A percentile compares a stretch with the other conserved stretches of the same genome.
Evolutionary conservation across 306 rosid species (phyloP).

Genomic region (Dalbergia cochinchinensis): DNA sequence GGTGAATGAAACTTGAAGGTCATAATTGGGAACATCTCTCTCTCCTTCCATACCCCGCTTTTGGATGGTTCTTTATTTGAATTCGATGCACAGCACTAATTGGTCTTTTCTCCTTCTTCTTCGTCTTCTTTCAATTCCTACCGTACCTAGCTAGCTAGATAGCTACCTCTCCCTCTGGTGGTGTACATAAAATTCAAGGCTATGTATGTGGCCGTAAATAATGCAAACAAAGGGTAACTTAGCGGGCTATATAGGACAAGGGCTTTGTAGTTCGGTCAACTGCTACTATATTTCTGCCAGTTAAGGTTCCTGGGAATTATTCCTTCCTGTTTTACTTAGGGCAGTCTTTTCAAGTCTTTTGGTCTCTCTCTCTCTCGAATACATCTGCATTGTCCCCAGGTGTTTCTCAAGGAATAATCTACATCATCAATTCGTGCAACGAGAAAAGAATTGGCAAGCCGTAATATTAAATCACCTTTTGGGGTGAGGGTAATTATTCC

Average conservation of each 20-base stretch:
- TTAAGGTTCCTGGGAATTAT: conserved; percentile 51
- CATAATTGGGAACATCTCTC: conserved; percentile 61
- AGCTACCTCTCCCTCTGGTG: neutral
- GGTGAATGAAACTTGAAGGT: conserved; percentile 77
- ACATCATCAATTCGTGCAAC: conserved; percentile 21
- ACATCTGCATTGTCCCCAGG: conserved; percentile 53
- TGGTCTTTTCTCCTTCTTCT: neutral
- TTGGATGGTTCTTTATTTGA: neutral
- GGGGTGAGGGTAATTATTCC: too few relatives aligned
- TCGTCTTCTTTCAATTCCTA: conserved; percentile 17
- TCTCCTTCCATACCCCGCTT: conserved; percentile 69
- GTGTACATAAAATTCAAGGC: conserved; percentile 3
- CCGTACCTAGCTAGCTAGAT: conserved; percentile 11
- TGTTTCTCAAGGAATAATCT: conserved; percentile 33
- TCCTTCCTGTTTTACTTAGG: conserved; percentile 51
- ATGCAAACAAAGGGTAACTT: conserved; percentile 7
- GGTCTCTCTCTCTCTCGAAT: conserved; percentile 17
- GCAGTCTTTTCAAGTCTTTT: conserved; percentile 37
- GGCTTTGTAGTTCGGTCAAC: conserved; percentile 64
- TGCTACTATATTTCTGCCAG: neutral
- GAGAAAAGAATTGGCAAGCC: neutral
- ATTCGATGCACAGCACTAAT: conserved; percentile 5
- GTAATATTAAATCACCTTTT: too few relatives aligned
- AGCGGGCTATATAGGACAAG: conserved; percentile 35
- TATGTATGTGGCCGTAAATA: neutral